phyloP scores from a whole-genome alignment of 2,329 filamentous ascomycete genomes.

The Pseudodiploospora longispora region DNA sequence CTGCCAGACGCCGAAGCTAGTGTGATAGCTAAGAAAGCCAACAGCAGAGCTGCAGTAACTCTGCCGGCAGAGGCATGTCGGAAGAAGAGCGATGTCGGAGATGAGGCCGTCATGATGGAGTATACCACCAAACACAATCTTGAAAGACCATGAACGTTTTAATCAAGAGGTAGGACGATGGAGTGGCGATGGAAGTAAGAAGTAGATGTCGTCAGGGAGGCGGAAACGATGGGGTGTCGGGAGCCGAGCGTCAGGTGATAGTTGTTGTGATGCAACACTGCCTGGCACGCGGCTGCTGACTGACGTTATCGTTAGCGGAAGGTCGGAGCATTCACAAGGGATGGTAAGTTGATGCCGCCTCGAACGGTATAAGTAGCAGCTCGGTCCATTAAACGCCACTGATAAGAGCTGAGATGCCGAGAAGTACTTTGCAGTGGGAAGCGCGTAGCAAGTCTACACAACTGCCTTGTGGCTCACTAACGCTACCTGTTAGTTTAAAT shows the following conservation, averaged over 20 bases:
- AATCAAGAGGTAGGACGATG: not conserved
- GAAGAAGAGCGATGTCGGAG: conserved; percentile 10
- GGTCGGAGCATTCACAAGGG: not conserved
- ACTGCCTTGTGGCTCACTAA: no score
- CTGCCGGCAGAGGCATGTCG: conserved; percentile 50
- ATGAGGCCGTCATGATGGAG: conserved; percentile 2
- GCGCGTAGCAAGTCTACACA: no score
- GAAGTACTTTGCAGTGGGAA: no score
- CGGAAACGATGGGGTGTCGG: not conserved
- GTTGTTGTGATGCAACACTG: conserved; percentile 4
- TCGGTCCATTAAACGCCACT: no score
- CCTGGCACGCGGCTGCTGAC: conserved; percentile 6
- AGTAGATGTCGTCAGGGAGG: not conserved
- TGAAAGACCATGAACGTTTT: not conserved
- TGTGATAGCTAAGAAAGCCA: conserved; percentile 59
- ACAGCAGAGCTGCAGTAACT: conserved; percentile 54
- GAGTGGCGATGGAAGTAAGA: not conserved
- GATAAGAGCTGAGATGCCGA: no score
- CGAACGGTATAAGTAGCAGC: no score
- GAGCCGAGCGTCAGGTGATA: conserved; percentile 7
- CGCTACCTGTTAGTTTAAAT: no score
- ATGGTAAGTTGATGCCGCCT: not conserved
- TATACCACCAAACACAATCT: conserved; percentile 5
- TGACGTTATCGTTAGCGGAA: conserved; percentile 7
- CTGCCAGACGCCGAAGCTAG: conserved; percentile 31